phyloP scores from a whole-genome alignment of 306 rosid species.

The Alnus glutinosa region DNA sequence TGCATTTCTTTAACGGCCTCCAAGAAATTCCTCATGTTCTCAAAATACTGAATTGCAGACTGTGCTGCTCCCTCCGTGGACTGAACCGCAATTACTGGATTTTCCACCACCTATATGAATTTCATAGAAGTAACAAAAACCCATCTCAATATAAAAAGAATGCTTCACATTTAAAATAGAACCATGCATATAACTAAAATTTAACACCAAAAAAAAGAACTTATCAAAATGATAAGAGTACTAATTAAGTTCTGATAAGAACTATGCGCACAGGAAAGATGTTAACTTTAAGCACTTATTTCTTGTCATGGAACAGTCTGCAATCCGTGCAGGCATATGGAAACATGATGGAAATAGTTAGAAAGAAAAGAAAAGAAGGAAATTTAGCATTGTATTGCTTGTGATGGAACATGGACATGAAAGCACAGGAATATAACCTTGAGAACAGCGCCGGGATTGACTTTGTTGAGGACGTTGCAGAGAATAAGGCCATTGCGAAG shows the following conservation, averaged over 20 bases:
- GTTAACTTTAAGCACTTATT: neutral
- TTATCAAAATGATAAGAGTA: neutral
- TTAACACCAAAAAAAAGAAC: neutral
- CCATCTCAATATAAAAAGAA: neutral
- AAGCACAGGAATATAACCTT: slow-evolving; percentile 41
- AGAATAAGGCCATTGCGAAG: slow-evolving; percentile 94
- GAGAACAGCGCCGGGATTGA: slow-evolving; percentile 88
- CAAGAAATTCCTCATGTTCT: slow-evolving; percentile 91
- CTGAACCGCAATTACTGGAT: slow-evolving; percentile 58
- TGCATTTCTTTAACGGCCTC: slow-evolving; percentile 85
- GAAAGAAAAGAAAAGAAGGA: neutral
- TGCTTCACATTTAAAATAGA: neutral
- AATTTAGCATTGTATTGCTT: neutral
- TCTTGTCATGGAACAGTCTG: neutral
- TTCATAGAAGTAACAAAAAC: neutral
- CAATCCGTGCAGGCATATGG: neutral
- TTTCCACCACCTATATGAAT: slow-evolving; percentile 72
- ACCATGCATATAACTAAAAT: neutral
- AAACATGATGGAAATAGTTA: neutral
- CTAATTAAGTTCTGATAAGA: neutral
- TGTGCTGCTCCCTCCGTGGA: slow-evolving; percentile 85
- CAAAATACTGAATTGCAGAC: slow-evolving; percentile 94
- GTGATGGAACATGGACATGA: neutral
- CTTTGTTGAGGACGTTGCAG: slow-evolving; percentile 94
- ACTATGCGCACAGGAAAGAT: neutral